Evolutionary conservation across 1,139 yeast species (phyloP).

Genomic region (Candida pseudoviswanathii): DNA sequence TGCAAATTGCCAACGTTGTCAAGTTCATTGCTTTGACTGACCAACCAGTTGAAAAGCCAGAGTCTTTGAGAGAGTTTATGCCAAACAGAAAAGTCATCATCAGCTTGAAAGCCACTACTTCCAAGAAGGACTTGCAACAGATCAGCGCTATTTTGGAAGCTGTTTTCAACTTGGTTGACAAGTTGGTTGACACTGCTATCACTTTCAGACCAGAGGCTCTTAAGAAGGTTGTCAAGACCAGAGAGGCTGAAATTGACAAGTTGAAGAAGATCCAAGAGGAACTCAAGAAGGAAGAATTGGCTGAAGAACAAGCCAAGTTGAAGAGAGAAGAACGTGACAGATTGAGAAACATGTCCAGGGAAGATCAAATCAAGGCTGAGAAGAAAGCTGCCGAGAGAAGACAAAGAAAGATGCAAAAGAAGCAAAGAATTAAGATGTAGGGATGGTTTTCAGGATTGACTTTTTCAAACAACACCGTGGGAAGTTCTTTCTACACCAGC

Average conservation of each 20-base stretch:
- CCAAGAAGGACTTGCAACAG: slow-evolving; percentile 47
- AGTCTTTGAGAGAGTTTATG: slow-evolving; percentile 47
- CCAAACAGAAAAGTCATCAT: slow-evolving; percentile 60
- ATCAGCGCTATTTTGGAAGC: slow-evolving; percentile 52
- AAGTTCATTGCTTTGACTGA: slow-evolving; percentile 81
- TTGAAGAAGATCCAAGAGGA: slow-evolving; percentile 61
- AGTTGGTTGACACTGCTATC: slow-evolving; percentile 46
- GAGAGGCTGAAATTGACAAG: slow-evolving; percentile 70
- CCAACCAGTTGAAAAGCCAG: slow-evolving; percentile 72
- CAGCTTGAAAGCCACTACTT: slow-evolving; percentile 50
- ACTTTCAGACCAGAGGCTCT: slow-evolving; percentile 67
- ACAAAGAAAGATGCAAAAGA: slow-evolving; percentile 45
- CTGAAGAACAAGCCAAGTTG: slow-evolving; percentile 68
- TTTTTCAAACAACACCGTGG: not conserved
- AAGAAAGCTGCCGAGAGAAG: slow-evolving; percentile 56
- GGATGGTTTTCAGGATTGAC: not conserved
- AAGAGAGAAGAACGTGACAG: slow-evolving; percentile 62
- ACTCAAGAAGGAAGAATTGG: slow-evolving; percentile 65
- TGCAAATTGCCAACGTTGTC: slow-evolving; percentile 57
- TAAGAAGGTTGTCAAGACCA: slow-evolving; percentile 70
- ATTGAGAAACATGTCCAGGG: slow-evolving; percentile 60
- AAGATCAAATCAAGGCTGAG: slow-evolving; percentile 74
- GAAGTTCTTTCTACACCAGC: not conserved
- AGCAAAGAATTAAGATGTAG: slow-evolving; percentile 44
- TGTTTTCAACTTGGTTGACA: slow-evolving; percentile 56